phyloP scores from a whole-genome alignment of 306 rosid species.

The Lathyrus tuberosus region DNA sequence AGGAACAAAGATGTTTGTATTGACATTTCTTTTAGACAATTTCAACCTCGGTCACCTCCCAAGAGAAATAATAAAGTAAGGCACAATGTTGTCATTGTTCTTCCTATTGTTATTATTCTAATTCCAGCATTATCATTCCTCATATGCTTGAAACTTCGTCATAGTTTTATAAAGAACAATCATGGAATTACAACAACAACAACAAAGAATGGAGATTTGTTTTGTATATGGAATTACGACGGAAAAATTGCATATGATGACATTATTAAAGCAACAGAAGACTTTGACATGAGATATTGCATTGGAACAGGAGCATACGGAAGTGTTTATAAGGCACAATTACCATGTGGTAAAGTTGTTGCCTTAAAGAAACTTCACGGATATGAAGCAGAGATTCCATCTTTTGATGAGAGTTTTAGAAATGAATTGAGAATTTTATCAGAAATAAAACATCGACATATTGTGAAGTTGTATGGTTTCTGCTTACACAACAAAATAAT shows the following conservation, averaged over 20 bases:
- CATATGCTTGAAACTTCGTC: background rate
- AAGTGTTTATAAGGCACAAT: conserved; percentile 25
- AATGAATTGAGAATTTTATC: no score
- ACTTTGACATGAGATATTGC: conserved; percentile 3
- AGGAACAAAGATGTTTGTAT: background rate
- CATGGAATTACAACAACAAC: no score
- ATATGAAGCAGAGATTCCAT: no score
- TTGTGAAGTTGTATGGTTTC: no score
- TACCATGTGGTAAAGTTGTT: conserved; percentile 8
- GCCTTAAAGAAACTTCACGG: no score
- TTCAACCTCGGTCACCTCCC: no score
- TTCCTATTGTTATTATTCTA: background rate
- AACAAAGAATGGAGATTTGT: conserved; percentile 3
- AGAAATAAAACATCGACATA: no score
- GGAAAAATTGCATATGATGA: conserved; percentile 24
- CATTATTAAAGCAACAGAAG: background rate
- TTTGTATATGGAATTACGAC: conserved; percentile 20
- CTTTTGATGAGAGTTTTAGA: no score
- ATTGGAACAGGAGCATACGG: conserved; percentile 38
- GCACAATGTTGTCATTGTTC: background rate
- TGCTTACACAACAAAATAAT: no score
- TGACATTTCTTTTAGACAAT: background rate
- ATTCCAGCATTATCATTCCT: background rate
- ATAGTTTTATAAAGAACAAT: background rate
- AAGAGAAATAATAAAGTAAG: background rate